A percentile compares a stretch with the other conserved stretches of the same genome.
Evolutionary conservation across 1,284 basidiomycete species (phyloP).

Genomic region (Ganoderma boninense): DNA sequence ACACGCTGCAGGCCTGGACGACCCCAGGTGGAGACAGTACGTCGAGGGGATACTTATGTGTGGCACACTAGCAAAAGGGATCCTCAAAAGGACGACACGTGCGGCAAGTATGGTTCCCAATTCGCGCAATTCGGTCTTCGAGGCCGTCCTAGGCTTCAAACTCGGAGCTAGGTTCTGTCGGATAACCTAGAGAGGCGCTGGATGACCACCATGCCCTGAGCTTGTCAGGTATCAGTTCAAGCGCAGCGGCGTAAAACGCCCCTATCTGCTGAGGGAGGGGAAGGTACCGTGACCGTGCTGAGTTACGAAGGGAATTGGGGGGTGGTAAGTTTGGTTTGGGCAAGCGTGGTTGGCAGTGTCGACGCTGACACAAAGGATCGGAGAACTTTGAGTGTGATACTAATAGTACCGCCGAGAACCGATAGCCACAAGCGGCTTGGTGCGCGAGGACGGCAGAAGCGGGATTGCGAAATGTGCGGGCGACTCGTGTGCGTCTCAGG

Average conservation of each 20-base stretch:
- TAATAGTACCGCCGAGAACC: neutral
- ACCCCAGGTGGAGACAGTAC: neutral
- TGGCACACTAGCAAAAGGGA: neutral
- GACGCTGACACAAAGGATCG: neutral
- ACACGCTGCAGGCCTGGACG: neutral
- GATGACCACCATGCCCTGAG: neutral
- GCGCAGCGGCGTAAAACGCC: too few species aligned
- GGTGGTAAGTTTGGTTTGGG: neutral
- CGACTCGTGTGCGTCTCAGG: neutral
- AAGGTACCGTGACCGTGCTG: neutral
- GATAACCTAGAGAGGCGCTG: neutral
- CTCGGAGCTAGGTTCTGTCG: neutral
- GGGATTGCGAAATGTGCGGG: neutral
- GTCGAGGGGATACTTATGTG: neutral
- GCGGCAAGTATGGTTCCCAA: neutral
- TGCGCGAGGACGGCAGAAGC: neutral
- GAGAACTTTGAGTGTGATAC: constrained; percentile 1
- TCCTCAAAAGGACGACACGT: neutral
- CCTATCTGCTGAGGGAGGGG: neutral
- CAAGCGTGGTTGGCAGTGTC: neutral
- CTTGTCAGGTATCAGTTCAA: neutral
- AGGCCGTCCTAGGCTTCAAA: neutral
- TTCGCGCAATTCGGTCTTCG: neutral
- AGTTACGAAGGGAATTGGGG: neutral
- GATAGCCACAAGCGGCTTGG: neutral